Evolutionary conservation across 345 rosid genomes (phyloP).

Genomic region (Mercurialis annua): DNA sequence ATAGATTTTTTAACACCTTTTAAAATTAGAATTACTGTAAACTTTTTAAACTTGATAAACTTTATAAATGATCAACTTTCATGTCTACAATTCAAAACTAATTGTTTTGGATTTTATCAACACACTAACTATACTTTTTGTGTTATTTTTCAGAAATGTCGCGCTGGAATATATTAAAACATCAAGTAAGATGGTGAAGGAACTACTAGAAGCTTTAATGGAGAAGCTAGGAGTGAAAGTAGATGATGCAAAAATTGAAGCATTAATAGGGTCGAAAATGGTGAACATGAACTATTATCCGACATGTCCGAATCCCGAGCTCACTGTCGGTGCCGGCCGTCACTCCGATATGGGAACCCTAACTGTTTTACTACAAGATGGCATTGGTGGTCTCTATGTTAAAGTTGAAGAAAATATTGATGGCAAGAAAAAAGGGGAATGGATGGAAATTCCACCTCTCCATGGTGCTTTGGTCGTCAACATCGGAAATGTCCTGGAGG

Average conservation of each 20-base stretch:
- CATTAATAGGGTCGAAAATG: slow-evolving; percentile 34
- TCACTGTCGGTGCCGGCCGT: slow-evolving; percentile 56
- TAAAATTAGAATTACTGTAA: background rate
- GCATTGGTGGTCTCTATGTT: slow-evolving; percentile 59
- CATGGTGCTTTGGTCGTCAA: slow-evolving; percentile 26
- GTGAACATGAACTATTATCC: slow-evolving; percentile 66
- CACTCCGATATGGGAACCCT: slow-evolving; percentile 62
- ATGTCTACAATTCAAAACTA: background rate
- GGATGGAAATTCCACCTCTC: slow-evolving; percentile 22
- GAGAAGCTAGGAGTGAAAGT: slow-evolving; percentile 37
- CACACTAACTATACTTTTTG: no score
- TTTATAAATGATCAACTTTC: background rate
- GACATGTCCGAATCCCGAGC: slow-evolving; percentile 52
- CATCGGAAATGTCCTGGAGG: slow-evolving; percentile 18
- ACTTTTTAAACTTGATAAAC: background rate
- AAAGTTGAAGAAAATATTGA: slow-evolving; percentile 30
- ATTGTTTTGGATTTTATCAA: background rate
- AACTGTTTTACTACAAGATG: slow-evolving; percentile 56
- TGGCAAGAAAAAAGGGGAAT: slow-evolving; percentile 19
- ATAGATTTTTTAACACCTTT: no score
- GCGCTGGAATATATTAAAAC: slow-evolving; percentile 44
- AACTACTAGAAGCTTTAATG: slow-evolving; percentile 36
- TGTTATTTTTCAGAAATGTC: slow-evolving; percentile 40
- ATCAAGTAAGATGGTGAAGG: slow-evolving; percentile 42
- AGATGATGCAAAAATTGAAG: slow-evolving; percentile 38